Base-by-base conservation (phyloP, 139 green algal genomes). In the Auxenochlorella pyrenoidosa region DNA sequence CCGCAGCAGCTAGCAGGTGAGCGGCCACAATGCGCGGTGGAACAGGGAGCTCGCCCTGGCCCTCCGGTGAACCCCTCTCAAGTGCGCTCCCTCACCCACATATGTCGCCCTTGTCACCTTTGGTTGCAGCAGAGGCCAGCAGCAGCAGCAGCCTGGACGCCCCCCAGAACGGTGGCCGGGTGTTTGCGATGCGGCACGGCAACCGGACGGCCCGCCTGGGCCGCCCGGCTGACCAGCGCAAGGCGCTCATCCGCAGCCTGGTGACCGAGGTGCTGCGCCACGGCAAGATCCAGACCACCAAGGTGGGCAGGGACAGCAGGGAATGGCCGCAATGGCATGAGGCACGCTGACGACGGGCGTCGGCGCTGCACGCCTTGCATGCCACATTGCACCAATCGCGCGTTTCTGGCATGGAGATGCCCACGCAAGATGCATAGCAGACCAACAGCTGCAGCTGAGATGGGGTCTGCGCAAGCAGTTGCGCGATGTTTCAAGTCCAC, bases 221-320 rank as follows among this genome's bases (percentile, higher is more conserved):
- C 32, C 91, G 96, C 28, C 96, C 98, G 38, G 96, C 97, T 15
- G 97, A 99, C 93, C 98, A 99, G 95, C 92, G 98, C 22, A 99
- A 99, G 90, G 97, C 97, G 4, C 94, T 99, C 40, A 91, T 99
- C 32, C 93, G 98, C 38, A 78, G 86, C 6, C 93, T 99, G 24
- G 96, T 97, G 21, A 99, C 98, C 38, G 94, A 99, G 90, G 88
- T 98, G 19, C 93, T 99, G 60, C 88, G 95, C 44, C 95, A 99
- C 85, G 97, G 97, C 58, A 93, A 94, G 60, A 99, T 99, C 78
- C 96, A 91, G 63, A 99, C 97, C 47, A 99, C 97, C 28, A 98
- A 96, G 95, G 80, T 85, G 76, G 26, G 76, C 22, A 40, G 24
- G 40, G 95, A 96, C 36, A 36, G 83, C 73, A 28, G 73, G 73